Conservation (phyloP, 129 eudicot species). For the Flaveria ramosissima region DNA sequence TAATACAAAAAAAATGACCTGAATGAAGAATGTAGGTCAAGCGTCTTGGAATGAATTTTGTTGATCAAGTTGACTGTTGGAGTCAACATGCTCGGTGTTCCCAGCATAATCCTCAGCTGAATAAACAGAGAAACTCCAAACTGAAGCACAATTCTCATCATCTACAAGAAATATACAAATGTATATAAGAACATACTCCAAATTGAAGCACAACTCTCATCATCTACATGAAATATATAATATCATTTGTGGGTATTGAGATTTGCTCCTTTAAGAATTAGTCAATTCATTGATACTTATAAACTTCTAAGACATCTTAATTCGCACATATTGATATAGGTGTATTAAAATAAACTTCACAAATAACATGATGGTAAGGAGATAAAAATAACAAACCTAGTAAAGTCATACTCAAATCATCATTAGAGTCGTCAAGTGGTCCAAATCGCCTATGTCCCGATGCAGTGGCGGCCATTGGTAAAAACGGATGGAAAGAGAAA, state of each 20-base stretch:
- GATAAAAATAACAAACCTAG: slow-evolving; percentile 28
- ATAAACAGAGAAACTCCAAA: slow-evolving; percentile 76
- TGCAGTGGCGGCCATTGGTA: slow-evolving; percentile 91
- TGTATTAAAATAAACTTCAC: background rate
- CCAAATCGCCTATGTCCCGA: slow-evolving; percentile 89
- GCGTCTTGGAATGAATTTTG: slow-evolving; percentile 15
- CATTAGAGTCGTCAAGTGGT: slow-evolving; percentile 57
- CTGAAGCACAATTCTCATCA: slow-evolving; percentile 79
- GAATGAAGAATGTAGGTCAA: slow-evolving; percentile 18
- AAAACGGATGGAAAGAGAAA: slow-evolving; percentile 83
- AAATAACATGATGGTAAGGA: background rate
- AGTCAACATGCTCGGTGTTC: slow-evolving; percentile 31
- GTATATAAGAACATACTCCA: slow-evolving; percentile 48
- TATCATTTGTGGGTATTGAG: background rate
- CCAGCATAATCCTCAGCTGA: slow-evolving; percentile 49
- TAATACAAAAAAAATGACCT: slow-evolving; percentile 8
- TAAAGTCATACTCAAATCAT: slow-evolving; percentile 40
- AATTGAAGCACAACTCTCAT: slow-evolving; percentile 75
- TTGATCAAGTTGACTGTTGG: slow-evolving; percentile 31
- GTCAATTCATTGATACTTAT: background rate
- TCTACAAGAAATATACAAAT: slow-evolving; percentile 38
- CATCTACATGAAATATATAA: slow-evolving; percentile 44
- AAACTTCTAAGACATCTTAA: too few relatives aligned
- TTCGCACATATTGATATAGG: too few relatives aligned
- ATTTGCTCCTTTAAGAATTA: background rate